A percentile compares a stretch with the other conserved stretches of the same genome.
Conservation (phyloP, 306 rosid genomes). For the Astragalus membranaceus region DNA sequence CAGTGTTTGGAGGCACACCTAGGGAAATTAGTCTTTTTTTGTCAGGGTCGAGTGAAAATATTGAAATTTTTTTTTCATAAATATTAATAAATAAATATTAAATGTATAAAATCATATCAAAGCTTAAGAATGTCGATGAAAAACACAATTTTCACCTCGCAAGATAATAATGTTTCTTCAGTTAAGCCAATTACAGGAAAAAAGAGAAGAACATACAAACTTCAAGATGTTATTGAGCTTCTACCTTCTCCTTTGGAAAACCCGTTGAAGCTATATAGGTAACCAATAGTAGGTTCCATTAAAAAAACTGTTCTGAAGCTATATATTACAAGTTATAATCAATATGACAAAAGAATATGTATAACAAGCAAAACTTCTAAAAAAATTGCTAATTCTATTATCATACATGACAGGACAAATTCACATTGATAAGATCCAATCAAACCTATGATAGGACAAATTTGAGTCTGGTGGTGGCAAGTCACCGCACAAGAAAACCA, state of each 20-base stretch:
- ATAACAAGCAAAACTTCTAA: slow-evolving; percentile 15
- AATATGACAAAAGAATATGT: slow-evolving; percentile 26
- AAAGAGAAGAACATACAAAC: background rate
- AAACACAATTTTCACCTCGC: background rate
- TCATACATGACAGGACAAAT: slow-evolving; percentile 25
- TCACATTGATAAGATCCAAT: slow-evolving; percentile 19
- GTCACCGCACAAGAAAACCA: slow-evolving; percentile 11
- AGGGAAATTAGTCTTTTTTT: too few relatives aligned
- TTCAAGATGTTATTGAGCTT: background rate
- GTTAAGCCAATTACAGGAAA: background rate
- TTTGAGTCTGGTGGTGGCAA: background rate
- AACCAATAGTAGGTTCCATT: background rate
- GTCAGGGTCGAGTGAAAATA: too few relatives aligned
- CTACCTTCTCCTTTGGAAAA: background rate
- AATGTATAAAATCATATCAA: background rate
- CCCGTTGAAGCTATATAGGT: background rate
- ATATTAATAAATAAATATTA: too few relatives aligned
- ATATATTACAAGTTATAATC: slow-evolving; percentile 15
- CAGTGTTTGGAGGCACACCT: too few relatives aligned
- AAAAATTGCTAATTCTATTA: slow-evolving; percentile 26
- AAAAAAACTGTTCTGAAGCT: slow-evolving; percentile 5
- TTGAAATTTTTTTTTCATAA: too few relatives aligned
- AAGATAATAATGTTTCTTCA: background rate
- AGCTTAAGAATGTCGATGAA: background rate
- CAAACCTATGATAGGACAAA: slow-evolving; percentile 4